Percentiles rank a stretch among this genome's conserved stretches.
phyloP scores from a whole-genome alignment of 331 rosid genomes.

The Saraca asoca region DNA sequence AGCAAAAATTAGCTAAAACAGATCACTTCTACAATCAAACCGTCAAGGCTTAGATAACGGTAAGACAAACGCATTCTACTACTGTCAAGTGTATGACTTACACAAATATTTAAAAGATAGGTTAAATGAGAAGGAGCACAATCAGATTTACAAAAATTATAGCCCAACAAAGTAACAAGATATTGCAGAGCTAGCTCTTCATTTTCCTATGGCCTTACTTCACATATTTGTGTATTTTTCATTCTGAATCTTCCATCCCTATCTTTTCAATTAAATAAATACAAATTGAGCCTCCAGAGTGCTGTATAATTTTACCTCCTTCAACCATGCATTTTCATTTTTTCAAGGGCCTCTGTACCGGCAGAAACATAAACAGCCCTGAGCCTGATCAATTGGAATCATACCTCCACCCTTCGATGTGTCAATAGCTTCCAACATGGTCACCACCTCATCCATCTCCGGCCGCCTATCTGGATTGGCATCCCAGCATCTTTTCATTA shows the following conservation, averaged over 20 bases:
- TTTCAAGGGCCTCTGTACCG: slow-evolving; percentile 82
- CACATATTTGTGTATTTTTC: slow-evolving; percentile 44
- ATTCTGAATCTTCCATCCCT: slow-evolving; percentile 45
- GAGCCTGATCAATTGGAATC: slow-evolving; percentile 87
- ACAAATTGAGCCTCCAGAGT: slow-evolving; percentile 52
- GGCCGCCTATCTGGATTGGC: slow-evolving; percentile 95
- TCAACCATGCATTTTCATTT: slow-evolving; percentile 30
- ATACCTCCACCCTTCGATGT: slow-evolving; percentile 97
- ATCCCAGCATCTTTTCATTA: slow-evolving; percentile 99
- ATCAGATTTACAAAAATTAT: slow-evolving; percentile 66
- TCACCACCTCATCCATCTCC: slow-evolving; percentile 93
- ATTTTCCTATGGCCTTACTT: slow-evolving; percentile 45
- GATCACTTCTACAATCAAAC: slow-evolving; percentile 30
- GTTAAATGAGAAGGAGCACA: slow-evolving; percentile 38
- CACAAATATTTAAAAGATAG: slow-evolving; percentile 35
- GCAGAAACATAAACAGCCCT: slow-evolving; percentile 88
- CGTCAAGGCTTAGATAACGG: slow-evolving; percentile 32
- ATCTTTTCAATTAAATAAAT: slow-evolving; percentile 47
- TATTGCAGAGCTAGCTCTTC: slow-evolving; percentile 42
- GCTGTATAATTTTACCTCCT: slow-evolving; percentile 6
- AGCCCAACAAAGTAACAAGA: slow-evolving; percentile 51
- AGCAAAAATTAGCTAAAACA: neutral
- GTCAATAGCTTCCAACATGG: slow-evolving; percentile 89
- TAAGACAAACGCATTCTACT: slow-evolving; percentile 40
- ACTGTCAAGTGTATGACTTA: slow-evolving; percentile 35